A percentile compares a stretch with the other conserved stretches of the same genome.
phyloP scores from a whole-genome alignment of 2,329 filamentous ascomycete species.

The Nigrospora sphaerica region DNA sequence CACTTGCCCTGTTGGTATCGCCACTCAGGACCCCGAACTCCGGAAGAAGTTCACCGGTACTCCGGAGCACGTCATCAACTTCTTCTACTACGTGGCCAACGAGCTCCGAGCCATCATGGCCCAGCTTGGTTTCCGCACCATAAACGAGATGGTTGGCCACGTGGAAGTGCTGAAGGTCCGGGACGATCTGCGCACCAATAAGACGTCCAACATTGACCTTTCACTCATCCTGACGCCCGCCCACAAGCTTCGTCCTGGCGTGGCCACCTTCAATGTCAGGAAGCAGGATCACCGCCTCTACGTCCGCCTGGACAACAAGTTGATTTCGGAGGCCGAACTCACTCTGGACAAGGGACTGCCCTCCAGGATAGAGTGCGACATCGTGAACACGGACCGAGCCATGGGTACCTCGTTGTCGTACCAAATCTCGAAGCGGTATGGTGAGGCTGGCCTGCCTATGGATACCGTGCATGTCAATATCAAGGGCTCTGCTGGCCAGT shows the following conservation, averaged over 20 bases:
- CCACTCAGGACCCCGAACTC: constrained; percentile 89
- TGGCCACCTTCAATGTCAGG: constrained; percentile 94
- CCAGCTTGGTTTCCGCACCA: constrained; percentile 84
- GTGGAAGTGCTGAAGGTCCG: constrained; percentile 81
- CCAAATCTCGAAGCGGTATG: constrained; percentile 88
- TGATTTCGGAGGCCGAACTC: constrained; percentile 90
- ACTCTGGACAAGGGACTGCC: constrained; percentile 92
- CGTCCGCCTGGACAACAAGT: constrained; percentile 90
- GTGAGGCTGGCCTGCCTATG: constrained; percentile 79
- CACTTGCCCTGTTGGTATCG: constrained; percentile 64
- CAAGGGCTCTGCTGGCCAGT: constrained; percentile 92
- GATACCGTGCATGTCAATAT: constrained; percentile 96
- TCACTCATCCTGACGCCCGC: constrained; percentile 90
- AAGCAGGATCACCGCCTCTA: constrained; percentile 96
- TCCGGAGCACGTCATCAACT: constrained; percentile 96
- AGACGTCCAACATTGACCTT: constrained; percentile 89
- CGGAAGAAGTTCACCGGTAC: constrained; percentile 90
- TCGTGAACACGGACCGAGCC: constrained; percentile 93
- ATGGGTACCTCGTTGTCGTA: constrained; percentile 92
- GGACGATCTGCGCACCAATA: constrained; percentile 79
- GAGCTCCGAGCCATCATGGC: constrained; percentile 97
- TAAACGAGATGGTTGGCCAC: constrained; percentile 96
- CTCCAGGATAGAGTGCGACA: constrained; percentile 88
- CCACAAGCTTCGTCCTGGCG: constrained; percentile 89
- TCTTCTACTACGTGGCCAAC: constrained; percentile 97